Base-by-base conservation (phyloP, 2,329 filamentous ascomycete species). In the Penicillium glabrum region DNA sequence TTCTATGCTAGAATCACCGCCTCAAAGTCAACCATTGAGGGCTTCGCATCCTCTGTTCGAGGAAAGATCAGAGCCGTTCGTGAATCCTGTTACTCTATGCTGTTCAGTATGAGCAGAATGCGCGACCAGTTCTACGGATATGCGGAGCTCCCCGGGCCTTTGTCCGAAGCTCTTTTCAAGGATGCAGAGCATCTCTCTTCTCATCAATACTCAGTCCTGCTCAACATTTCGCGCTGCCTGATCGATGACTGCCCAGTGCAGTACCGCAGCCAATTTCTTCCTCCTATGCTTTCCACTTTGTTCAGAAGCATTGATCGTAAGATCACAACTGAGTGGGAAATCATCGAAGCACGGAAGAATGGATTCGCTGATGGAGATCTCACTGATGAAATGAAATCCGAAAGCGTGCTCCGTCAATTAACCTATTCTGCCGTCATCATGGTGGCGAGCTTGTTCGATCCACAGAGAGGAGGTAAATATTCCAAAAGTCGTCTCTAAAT, bases 331-430 rank as follows among this genome's bases (percentile, higher is more conserved):
- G 93, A 98, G 72, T 99, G 95, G 95, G 85, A 88, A 59, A 85
- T 86, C 62, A 86, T 97, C 56, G 85, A 87, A 58, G 66, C 80
- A 71, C 65, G 76, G 67, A 69, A 79, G 69, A 78, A 86, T 13
- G 83, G 84, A 43, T 83, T 87, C 1, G 87, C 87, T 3, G 87
- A 88, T 21, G 91, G 93, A 54, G 90, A 90, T 58, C 78, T 99
- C 52, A 90, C 90, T 1, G 92, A 97, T 64, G 95, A 99, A 77
- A 99, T 99, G 95, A 96, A 97, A 75, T 88, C 91, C 7, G 95
- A 99, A 73, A 98, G 93, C 69, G 96, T 99, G 29, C 79, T 99
- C 46, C 86, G 95, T 21, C 92, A 97, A 72, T 83, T 98, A 49
- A 97, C 93, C 0, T 95, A 96, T 74, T 91, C 91, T 3, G 91